Evolutionary conservation across 2,329 filamentous ascomycete species (phyloP), one percentile per base, ranked within the genome.

Genomic region (Xylariaceae sp.): DNA sequence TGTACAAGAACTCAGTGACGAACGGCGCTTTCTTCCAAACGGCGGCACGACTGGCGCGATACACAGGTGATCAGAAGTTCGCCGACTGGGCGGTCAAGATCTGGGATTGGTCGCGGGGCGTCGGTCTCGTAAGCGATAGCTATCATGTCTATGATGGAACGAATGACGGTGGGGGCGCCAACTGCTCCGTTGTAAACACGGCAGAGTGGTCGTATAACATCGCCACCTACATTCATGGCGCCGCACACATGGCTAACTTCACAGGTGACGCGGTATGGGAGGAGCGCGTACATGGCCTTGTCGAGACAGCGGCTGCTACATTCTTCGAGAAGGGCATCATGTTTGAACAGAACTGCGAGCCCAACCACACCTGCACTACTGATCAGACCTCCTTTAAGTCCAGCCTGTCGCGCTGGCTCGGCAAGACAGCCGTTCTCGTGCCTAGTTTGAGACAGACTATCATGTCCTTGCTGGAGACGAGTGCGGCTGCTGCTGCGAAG

Each of bases 41-140:
- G n/a, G 85, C 83, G n/a, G 80, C 90, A 4, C 86, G 90, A 11
- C 80, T 95, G 10, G 89, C 88, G 0, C 80, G 87, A 5, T 94
- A 90, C 75, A 95, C 91, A 0, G 83, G 85, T 44, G 93, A 96
- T 73, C 69, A 81, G 56, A 94, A 88, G 0, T 96, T 95, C 70
- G 80, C 83, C 7, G 82, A 89, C 11, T 92, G 88, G 88, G 90
- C 90, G 0, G 78, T 82, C 58, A 86, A 79, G 67, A 77, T 87
- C n/a, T 96, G 86, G 71, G 80, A 86, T 56, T 88, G 86, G 85
- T 76, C 80, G 13, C 69, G 67, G 13, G 66, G 69, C 1, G 72
- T 82, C 1, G 78, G 78, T 1, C 74, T 82, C 55, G 76, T 89
- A 53, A 80, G 84, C 64, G 62, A 68, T 7, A 74, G 80, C 10